Evolutionary conservation across 2,329 filamentous ascomycete genomes (phyloP).

Genomic region (Zarea fungicola): DNA sequence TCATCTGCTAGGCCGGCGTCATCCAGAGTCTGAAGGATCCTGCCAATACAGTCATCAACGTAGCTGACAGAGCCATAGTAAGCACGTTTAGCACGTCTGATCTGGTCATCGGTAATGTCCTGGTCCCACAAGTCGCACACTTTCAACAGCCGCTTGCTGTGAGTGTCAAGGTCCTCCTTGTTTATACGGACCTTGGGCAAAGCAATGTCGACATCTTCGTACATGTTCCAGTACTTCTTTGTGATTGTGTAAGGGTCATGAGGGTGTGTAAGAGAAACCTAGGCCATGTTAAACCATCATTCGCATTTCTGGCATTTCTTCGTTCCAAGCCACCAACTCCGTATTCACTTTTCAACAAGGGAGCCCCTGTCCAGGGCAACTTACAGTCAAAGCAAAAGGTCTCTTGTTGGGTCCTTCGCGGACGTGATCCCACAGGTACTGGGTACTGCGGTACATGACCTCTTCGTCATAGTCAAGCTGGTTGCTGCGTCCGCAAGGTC

Average conservation of each 20-base stretch:
- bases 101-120: conserved; percentile 77
- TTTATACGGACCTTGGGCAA: conserved; percentile 73
- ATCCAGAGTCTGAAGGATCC: conserved; percentile 70
- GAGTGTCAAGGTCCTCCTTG: conserved; percentile 76
- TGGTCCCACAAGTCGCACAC: conserved; percentile 84
- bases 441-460: conserved; percentile 85
- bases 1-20: conserved; percentile 75
- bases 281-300: neutral
- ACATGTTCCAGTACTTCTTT: conserved; percentile 87
- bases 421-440: conserved; percentile 87
- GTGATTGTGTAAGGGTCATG: conserved; percentile 95
- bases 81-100: conserved; percentile 77
- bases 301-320: neutral
- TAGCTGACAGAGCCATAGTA: conserved; percentile 94
- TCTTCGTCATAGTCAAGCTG: conserved; percentile 96
- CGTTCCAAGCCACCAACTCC: neutral
- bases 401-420: conserved; percentile 67
- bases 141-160: conserved; percentile 80
- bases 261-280: conserved; percentile 85
- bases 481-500: conserved; percentile 83
- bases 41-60: conserved; percentile 87
- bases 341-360: too few relatives aligned
- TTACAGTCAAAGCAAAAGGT: conserved; percentile 76
- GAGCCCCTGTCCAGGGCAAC: too few relatives aligned
- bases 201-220: conserved; percentile 82